Evolutionary conservation across 768 basidiomycete species (phyloP), one percentile per base, ranked within the genome.

Genomic region (Kwoniella botswanensis): DNA sequence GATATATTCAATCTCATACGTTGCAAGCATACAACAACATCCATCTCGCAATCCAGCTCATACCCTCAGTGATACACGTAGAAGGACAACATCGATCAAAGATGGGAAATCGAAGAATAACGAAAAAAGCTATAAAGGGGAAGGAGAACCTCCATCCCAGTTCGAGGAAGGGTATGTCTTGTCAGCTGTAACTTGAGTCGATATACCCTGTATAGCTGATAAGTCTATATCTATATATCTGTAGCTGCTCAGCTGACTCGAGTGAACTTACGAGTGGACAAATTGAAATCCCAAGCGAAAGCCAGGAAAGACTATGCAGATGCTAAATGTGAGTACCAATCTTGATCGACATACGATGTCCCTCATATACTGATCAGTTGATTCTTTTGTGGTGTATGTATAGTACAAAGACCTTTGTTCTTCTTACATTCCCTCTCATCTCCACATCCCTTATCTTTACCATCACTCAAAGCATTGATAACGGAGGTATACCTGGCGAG

Each of bases 101-200:
- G 17, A 67, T 67, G 22, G 76, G 74, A 64, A 82, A 82, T 68
- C 74, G 80, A 54, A 68, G 71, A 56, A 59, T 83, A 17, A 84
- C 83, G 13, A 79, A 75, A 60, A 83, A 84, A 74, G 77, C 81
- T 18, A 77, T 84, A 72, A 82, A 83, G 71, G 84, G 84, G 42
- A 83, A 82, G 71, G 82, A 82, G 43, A 75, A 75, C 21, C 68
- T 84, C 56, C 84, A 84, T 67, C 84, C 84, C 6, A 79, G 81
- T 50, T 84, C 84, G 21, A 68, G 84, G 24, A 82, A 84, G 71
- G 79, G 79, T 78, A 42, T 11, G 76, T 65, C 29, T 41, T 4
- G 50, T 62, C 35, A 35, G 35, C 5, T 35, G 35, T 6, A 6
- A 7, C 35, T 7, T 26, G 7, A 35, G 6, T 35, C 35, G 35